A percentile compares a stretch with the other conserved stretches of the same genome.
Evolutionary conservation across 2,329 filamentous ascomycete species (phyloP).

Genomic region (Sporothrix brasiliensis): DNA sequence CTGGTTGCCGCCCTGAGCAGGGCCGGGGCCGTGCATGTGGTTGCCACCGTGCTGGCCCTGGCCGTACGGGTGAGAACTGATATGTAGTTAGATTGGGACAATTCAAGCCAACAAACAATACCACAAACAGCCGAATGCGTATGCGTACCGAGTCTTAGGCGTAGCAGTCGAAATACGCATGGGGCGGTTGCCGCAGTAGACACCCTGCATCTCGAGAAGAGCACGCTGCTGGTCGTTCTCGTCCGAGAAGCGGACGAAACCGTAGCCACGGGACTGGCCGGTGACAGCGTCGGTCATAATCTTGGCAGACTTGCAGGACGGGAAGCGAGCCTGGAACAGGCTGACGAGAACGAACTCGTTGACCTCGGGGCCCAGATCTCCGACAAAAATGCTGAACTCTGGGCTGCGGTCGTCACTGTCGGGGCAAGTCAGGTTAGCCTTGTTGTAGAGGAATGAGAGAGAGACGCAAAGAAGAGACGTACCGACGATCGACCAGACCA

Average conservation of each 20-base stretch:
- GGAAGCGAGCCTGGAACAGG: slow-evolving; percentile 94
- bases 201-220: slow-evolving; percentile 96
- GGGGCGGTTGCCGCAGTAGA: slow-evolving; percentile 96
- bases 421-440: slow-evolving; percentile 27
- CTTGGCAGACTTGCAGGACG: slow-evolving; percentile 98
- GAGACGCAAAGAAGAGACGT: slow-evolving; percentile 42
- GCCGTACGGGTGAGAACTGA: slow-evolving; percentile 48
- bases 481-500: slow-evolving; percentile 91
- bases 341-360: slow-evolving; percentile 98
- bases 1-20: slow-evolving; percentile 49
- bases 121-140: too few relatives aligned
- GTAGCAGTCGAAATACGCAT: slow-evolving; percentile 99
- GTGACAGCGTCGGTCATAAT: slow-evolving; percentile 99
- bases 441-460: neutral
- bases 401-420: slow-evolving; percentile 89
- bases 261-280: slow-evolving; percentile 95
- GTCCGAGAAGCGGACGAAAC: slow-evolving; percentile 95
- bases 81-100: neutral
- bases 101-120: neutral
- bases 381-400: slow-evolving; percentile 96
- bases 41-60: slow-evolving; percentile 44
- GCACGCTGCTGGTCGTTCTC: slow-evolving; percentile 96
- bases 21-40: slow-evolving; percentile 47
- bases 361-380: slow-evolving; percentile 95
- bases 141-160: slow-evolving; percentile 77